Conservation (phyloP, 1,139 yeast genomes). For the Magnusiomyces magnusii region DNA sequence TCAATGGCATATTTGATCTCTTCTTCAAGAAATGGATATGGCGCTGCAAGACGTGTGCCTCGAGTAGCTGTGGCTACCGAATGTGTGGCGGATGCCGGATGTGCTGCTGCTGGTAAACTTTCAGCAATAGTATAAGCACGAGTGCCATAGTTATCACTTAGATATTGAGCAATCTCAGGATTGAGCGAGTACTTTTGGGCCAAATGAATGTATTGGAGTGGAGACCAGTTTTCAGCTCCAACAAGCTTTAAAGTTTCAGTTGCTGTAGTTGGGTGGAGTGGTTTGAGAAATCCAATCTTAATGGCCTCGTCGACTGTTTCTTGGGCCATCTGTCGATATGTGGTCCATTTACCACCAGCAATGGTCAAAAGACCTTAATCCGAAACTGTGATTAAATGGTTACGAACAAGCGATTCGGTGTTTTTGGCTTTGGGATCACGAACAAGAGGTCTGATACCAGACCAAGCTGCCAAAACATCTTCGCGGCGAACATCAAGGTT, state of each 20-base stretch:
- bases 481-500: conserved; percentile 83
- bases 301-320: conserved; percentile 80
- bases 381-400: conserved; percentile 71
- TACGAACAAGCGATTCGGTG: conserved; percentile 79
- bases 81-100: conserved; percentile 28
- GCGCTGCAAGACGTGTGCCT: conserved; percentile 39
- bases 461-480: conserved; percentile 94
- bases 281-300: conserved; percentile 41
- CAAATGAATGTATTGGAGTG: conserved; percentile 68
- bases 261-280: conserved; percentile 44
- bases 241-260: conserved; percentile 57
- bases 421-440: conserved; percentile 67
- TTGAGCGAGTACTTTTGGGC: conserved; percentile 74
- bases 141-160: conserved; percentile 83
- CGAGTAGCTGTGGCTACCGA: conserved; percentile 30
- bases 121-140: conserved; percentile 66
- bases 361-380: conserved; percentile 75
- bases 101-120: conserved; percentile 33
- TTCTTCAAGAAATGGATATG: conserved; percentile 88
- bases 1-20: conserved; percentile 77
- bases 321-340: conserved; percentile 96
- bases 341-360: conserved; percentile 98
- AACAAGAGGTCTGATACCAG: conserved; percentile 93
- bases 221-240: conserved; percentile 65
- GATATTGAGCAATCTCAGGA: conserved; percentile 70